These are phyloP conservation scores for Ceratocystiopsis minuta DNA, from an alignment of 2,329 filamentous ascomycete species.

Conservation along the genomic window DNA sequence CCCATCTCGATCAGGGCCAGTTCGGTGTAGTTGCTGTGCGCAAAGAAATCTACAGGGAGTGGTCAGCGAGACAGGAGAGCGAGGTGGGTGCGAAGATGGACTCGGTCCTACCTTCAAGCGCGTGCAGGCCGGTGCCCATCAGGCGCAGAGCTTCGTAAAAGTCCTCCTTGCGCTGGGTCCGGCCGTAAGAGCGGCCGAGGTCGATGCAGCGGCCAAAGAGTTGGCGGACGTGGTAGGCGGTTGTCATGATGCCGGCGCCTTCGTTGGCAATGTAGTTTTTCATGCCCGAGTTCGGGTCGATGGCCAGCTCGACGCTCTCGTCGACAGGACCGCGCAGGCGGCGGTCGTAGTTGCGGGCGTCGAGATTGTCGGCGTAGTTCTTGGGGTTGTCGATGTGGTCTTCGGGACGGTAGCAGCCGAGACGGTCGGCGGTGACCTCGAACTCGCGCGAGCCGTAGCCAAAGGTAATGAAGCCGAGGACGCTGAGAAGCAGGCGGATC, in stretches of 20 bases:
- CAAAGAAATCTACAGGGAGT: conserved; percentile 52
- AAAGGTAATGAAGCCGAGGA: conserved; percentile 79
- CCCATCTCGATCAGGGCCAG: conserved; percentile 76
- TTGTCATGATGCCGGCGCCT: conserved; percentile 59
- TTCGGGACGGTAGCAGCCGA: conserved; percentile 66
- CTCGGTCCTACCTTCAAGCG: conserved; percentile 45
- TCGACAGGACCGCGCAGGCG: conserved; percentile 70
- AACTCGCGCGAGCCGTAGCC: conserved; percentile 73
- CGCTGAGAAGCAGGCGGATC: conserved; percentile 74
- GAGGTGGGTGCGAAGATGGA: too few species aligned
- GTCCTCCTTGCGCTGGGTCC: conserved; percentile 51
- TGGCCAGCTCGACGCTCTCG: conserved; percentile 56
- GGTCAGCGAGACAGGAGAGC: background rate
- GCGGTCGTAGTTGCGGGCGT: conserved; percentile 65
- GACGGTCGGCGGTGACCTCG: conserved; percentile 60
- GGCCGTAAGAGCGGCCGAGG: conserved; percentile 57
- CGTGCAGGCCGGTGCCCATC: conserved; percentile 76
- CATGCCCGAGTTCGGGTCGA: conserved; percentile 59
- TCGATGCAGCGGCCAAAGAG: conserved; percentile 60
- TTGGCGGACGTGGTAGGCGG: conserved; percentile 55
- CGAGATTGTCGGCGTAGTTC: conserved; percentile 75
- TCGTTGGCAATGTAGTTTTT: conserved; percentile 96
- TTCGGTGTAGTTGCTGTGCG: conserved; percentile 86
- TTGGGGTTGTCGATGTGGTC: conserved; percentile 69
- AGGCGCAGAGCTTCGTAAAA: conserved; percentile 74